Evolutionary conservation across 768 basidiomycete species (phyloP).

Genomic region (Podaxis mareebaensis): DNA sequence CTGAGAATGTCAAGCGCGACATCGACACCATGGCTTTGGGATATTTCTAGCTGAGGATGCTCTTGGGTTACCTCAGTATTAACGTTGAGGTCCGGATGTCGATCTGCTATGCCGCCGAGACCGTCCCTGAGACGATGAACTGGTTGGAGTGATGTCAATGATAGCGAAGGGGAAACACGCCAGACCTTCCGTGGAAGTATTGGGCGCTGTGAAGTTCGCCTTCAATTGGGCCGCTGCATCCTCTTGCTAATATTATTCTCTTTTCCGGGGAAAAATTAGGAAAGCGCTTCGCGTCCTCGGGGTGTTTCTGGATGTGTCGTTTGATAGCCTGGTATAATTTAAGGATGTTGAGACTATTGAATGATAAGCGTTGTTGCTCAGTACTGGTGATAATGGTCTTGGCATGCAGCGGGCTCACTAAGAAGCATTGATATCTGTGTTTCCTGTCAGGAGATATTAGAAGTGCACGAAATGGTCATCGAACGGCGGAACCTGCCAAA

Average conservation of each 20-base stretch:
- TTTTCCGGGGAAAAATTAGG: slow-evolving; percentile 52
- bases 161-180: slow-evolving; percentile 7
- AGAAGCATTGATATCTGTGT: slow-evolving; percentile 63
- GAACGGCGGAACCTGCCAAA: slow-evolving; percentile 55
- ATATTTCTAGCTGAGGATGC: slow-evolving; percentile 48
- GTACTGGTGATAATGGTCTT: slow-evolving; percentile 14
- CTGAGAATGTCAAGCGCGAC: slow-evolving; percentile 57
- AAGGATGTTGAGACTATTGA: slow-evolving; percentile 65
- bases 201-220: slow-evolving; percentile 75
- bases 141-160: not conserved
- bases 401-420: slow-evolving; percentile 44
- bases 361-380: not conserved
- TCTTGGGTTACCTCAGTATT: slow-evolving; percentile 21
- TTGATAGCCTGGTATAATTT: slow-evolving; percentile 74
- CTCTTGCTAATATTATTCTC: slow-evolving; percentile 66
- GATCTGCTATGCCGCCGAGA: slow-evolving; percentile 54
- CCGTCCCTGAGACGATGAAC: slow-evolving; percentile 56
- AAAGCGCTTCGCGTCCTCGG: slow-evolving; percentile 56
- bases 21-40: slow-evolving; percentile 49
- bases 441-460: slow-evolving; percentile 46
- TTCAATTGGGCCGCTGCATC: slow-evolving; percentile 64
- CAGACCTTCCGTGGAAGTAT: slow-evolving; percentile 81
- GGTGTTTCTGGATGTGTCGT: slow-evolving; percentile 54
- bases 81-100: slow-evolving; percentile 66
- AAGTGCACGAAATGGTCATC: not conserved